Conservation (phyloP, 768 basidiomycete genomes). For the Tulasnella sp. region DNA sequence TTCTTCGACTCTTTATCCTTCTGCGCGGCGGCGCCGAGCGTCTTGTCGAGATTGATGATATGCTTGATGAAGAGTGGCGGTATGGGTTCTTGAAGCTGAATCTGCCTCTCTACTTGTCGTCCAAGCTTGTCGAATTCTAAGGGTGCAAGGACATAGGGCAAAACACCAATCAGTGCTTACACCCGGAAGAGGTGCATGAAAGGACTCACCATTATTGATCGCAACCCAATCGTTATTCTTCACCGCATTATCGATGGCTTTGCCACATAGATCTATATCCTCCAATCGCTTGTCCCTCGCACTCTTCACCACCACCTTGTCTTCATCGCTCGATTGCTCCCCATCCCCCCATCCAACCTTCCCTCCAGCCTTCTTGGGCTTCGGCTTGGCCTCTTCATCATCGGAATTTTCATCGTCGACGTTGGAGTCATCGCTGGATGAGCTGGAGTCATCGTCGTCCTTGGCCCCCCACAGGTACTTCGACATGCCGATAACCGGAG, state of each 20-base stretch:
- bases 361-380: constrained; percentile 32
- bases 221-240: constrained; percentile 97
- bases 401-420: constrained; percentile 39
- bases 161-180: constrained; percentile 17
- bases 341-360: constrained; percentile 38
- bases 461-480: constrained; percentile 57
- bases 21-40: constrained; percentile 58
- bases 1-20: constrained; percentile 94
- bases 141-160: background rate
- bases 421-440: constrained; percentile 47
- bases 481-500: constrained; percentile 48
- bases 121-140: constrained; percentile 93
- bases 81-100: constrained; percentile 74
- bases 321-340: constrained; percentile 56
- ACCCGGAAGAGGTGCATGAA: too few relatives aligned
- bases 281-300: constrained; percentile 86
- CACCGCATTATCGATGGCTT: constrained; percentile 83
- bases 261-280: constrained; percentile 90
- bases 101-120: constrained; percentile 80
- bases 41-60: constrained; percentile 60
- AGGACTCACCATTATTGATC: constrained; percentile 69
- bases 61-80: constrained; percentile 79
- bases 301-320: constrained; percentile 66
- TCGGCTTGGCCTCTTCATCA: constrained; percentile 30
- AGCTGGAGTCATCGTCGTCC: constrained; percentile 37